Conservation (phyloP, 805 yeast species). For the Pichia rugopelliculosa region DNA sequence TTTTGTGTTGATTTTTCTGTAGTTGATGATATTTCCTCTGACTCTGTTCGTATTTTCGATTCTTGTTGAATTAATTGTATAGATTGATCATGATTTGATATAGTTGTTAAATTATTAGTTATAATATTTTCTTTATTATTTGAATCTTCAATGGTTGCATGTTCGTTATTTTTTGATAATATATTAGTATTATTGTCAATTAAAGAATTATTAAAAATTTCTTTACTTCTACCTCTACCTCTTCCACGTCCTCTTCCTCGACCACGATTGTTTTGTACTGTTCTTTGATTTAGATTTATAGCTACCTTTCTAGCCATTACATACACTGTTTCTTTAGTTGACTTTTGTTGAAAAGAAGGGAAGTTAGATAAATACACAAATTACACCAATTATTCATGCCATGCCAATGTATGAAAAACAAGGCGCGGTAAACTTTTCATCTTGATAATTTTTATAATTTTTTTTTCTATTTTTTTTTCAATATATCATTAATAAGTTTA, state of each 20-base stretch:
- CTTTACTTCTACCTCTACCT: background rate
- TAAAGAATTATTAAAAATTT: background rate
- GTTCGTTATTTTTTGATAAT: no score
- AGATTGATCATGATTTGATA: background rate
- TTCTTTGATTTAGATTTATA: conserved; percentile 7
- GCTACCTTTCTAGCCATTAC: conserved; percentile 14
- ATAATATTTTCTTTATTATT: background rate
- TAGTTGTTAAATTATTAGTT: background rate
- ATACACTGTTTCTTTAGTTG: no score
- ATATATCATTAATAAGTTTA: no score
- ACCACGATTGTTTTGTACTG: background rate
- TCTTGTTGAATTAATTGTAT: background rate
- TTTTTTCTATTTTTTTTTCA: conserved; percentile 1
- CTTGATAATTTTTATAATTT: background rate
- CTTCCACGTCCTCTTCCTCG: background rate
- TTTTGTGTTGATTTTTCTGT: conserved; percentile 15
- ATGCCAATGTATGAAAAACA: background rate
- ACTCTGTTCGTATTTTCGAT: conserved; percentile 1
- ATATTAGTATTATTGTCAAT: background rate
- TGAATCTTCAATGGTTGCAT: background rate
- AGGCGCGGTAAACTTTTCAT: conserved; percentile 4
- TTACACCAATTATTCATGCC: no score
- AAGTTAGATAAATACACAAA: background rate
- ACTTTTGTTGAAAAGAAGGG: background rate
- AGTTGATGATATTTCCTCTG: conserved; percentile 5